These are phyloP conservation scores for Ajuga chamaepitys DNA, from an alignment of 257 asterid species.

Conservation along the genomic window DNA sequence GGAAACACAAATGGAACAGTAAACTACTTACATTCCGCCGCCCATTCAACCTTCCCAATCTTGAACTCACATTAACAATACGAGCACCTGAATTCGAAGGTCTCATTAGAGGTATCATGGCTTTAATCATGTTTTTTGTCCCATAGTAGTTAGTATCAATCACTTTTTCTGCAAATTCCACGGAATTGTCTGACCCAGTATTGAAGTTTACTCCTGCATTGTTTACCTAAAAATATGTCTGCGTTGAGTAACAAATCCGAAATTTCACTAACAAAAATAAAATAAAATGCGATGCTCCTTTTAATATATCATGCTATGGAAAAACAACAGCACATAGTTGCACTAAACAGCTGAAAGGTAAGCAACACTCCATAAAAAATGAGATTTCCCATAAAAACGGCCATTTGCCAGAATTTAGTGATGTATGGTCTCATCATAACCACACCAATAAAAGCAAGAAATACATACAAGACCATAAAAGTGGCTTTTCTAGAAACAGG, in stretches of 20 bases:
- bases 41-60: conserved; percentile 86
- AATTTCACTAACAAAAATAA: not conserved
- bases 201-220: conserved; percentile 91
- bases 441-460: not conserved
- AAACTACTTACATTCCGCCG: conserved; percentile 55
- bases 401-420: not conserved
- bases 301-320: not conserved
- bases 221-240: conserved; percentile 47
- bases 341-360: not conserved
- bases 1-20: not conserved
- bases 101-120: conserved; percentile 69
- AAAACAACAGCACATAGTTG: not conserved
- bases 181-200: conserved; percentile 60
- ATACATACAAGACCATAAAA: not conserved
- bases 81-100: conserved; percentile 68
- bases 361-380: not conserved
- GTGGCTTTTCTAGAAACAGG: not conserved
- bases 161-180: conserved; percentile 63
- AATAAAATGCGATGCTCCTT: not conserved
- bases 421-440: not conserved
- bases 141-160: conserved; percentile 77
- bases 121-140: conserved; percentile 69
- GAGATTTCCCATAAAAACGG: not conserved
- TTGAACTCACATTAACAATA: conserved; percentile 69
- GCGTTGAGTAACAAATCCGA: conserved; percentile 3